These are phyloP conservation scores for Jatropha curcas DNA, from an alignment of 345 rosid genomes.

Conservation along the genomic window DNA sequence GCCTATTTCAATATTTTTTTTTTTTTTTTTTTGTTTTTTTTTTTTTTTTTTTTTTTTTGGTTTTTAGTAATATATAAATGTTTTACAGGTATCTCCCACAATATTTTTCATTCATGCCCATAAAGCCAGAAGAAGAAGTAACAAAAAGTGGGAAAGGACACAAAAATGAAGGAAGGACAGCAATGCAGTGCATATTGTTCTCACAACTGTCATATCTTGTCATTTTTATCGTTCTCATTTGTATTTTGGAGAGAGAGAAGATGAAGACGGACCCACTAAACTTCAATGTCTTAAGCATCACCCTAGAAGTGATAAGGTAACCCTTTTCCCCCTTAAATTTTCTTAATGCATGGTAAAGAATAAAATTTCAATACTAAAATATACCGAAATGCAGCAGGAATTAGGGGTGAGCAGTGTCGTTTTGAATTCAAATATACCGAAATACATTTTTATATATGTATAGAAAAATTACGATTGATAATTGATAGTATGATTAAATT, in stretches of 20 bases:
- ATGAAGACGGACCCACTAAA: conserved; percentile 58
- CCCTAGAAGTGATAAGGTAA: conserved; percentile 64
- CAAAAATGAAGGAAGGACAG: not conserved
- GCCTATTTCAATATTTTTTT: too few species aligned
- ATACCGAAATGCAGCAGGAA: too few species aligned
- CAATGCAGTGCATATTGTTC: not conserved
- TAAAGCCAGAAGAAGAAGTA: not conserved
- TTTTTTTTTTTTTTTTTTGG: too few species aligned
- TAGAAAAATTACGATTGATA: too few species aligned
- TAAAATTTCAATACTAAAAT: too few species aligned
- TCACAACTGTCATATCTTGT: conserved; percentile 38
- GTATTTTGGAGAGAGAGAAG: conserved; percentile 50
- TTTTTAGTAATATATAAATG: too few species aligned
- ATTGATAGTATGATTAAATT: too few species aligned
- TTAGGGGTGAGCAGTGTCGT: too few species aligned
- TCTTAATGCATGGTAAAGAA: too few species aligned
- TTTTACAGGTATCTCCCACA: conserved; percentile 9
- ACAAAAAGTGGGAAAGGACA: not conserved
- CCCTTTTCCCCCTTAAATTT: not conserved
- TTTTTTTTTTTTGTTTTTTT: too few species aligned
- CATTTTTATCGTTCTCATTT: conserved; percentile 48
- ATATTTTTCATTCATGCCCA: not conserved
- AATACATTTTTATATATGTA: too few species aligned
- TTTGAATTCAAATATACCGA: too few species aligned
- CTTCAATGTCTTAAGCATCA: conserved; percentile 54